Evolutionary conservation across 331 rosid species (phyloP), one percentile per base, ranked within the genome.

Genomic region (Saraca asoca): DNA sequence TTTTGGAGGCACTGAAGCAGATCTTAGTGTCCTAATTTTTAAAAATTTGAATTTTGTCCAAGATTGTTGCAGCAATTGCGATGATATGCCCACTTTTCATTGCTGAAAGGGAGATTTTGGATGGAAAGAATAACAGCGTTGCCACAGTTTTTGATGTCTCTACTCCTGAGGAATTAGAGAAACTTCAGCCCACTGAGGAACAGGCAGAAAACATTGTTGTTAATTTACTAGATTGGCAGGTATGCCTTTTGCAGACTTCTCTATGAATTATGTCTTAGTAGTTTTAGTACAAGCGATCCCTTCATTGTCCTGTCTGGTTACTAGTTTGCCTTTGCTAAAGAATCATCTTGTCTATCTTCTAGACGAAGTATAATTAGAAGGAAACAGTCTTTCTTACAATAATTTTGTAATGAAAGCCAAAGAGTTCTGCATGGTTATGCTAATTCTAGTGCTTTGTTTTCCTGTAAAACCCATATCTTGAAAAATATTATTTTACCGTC

Each of bases 171-270:
- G 91, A 85, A 62, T 74, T 89, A 56, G 91, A 84, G 75, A 70
- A 66, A 67, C 82, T 89, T 58, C 82, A 73, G 70, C 94, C 87
- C 0, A 83, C 60, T 61, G 76, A 71, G 24, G 83, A 71, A 53
- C 76, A 64, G 6, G 83, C 77, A 1, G 88, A 85, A 66, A 92
- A 81, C 78, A 73, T 87, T 72, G 84, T 89, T 33, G 84, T 92
- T 43, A 78, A 88, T 72, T 85, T 92, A 19, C 85, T 80, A 16
- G 96, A 92, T 78, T 92, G 98, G 96, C 98, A 89, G 98, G 98
- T 93, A 70, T 50, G 68, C 17, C 50, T 9, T 0, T 53, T 73
- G 44, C 37, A 38, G 39, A 8, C 42, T 72, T 24, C 64, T 72
- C 41, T 38, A 20, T 19, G 41, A 56, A 63, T 58, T 4, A 24